phyloP scores from a whole-genome alignment of 306 rosid species.

The Oxytropis ochrocephala region DNA sequence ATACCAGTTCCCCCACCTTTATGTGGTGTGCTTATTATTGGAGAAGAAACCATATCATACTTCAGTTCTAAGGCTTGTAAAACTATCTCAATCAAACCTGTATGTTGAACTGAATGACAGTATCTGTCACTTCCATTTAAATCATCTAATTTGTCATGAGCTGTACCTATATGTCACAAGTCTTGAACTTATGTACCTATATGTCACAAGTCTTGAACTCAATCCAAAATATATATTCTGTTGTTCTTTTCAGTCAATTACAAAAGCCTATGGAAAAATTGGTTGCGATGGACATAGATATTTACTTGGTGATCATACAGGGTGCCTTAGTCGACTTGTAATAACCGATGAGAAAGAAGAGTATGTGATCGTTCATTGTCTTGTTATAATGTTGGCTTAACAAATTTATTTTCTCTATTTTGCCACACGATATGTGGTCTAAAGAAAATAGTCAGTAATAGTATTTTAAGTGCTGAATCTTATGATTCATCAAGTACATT shows the following conservation, averaged over 20 bases:
- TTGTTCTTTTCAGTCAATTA: constrained; percentile 52
- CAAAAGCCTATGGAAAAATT: constrained; percentile 90
- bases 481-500: constrained; percentile 4
- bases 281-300: constrained; percentile 97
- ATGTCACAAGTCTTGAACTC: too few species aligned
- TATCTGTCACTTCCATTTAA: constrained; percentile 3
- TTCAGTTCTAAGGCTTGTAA: constrained; percentile 91
- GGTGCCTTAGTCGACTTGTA: constrained; percentile 86
- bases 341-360: constrained; percentile 92
- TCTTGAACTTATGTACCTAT: too few species aligned
- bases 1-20: constrained; percentile 98
- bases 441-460: neutral
- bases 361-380: constrained; percentile 35
- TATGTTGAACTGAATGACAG: constrained; percentile 39
- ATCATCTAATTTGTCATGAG: neutral
- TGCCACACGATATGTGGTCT: neutral
- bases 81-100: constrained; percentile 88
- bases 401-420: neutral
- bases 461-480: neutral
- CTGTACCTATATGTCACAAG: neutral
- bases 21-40: constrained; percentile 92
- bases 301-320: constrained; percentile 91
- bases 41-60: constrained; percentile 95
- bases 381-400: neutral
- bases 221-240: too few species aligned